These are phyloP conservation scores for Cytauxzoon felis DNA, from an alignment of 169 alveolate species.

Conservation along the genomic window DNA sequence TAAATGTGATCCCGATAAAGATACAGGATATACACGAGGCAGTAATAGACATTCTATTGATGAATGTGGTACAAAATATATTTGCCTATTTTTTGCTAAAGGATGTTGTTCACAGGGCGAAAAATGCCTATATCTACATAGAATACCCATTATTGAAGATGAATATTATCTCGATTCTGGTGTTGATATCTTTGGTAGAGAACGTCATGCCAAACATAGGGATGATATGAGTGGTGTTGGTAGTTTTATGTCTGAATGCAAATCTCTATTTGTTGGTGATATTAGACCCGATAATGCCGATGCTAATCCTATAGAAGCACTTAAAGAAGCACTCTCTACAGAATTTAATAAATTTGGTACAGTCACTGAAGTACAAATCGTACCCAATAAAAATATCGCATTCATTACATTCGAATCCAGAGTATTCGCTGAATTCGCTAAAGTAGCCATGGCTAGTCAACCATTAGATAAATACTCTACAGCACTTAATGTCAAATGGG, in stretches of 20 bases:
- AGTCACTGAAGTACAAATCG: conserved; percentile 87
- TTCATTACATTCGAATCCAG: conserved; percentile 91
- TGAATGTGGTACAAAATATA: conserved; percentile 76
- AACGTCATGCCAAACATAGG: conserved; percentile 90
- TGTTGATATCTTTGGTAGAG: conserved; percentile 97
- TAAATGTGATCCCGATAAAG: conserved; percentile 89
- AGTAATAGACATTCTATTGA: conserved; percentile 73
- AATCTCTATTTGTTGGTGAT: conserved; percentile 91
- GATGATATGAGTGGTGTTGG: conserved; percentile 98
- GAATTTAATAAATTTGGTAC: conserved; percentile 95
- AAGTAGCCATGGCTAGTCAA: conserved; percentile 97
- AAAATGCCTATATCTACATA: conserved; percentile 92
- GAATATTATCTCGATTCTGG: conserved; percentile 86
- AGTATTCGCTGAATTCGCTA: conserved; percentile 98
- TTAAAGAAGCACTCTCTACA: conserved; percentile 87
- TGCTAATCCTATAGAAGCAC: conserved; percentile 81
- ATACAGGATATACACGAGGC: conserved; percentile 96
- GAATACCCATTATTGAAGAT: conserved; percentile 93
- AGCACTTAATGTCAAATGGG: conserved; percentile 95
- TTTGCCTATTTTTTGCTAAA: conserved; percentile 93
- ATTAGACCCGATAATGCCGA: conserved; percentile 79
- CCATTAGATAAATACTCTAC: conserved; percentile 83
- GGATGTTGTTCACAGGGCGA: conserved; percentile 98
- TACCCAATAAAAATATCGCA: conserved; percentile 90
- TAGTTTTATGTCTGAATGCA: conserved; percentile 91